Evolutionary conservation across 768 basidiomycete species (phyloP), one percentile per base, ranked within the genome.

Genomic region (Neoboletus subvelutipes): DNA sequence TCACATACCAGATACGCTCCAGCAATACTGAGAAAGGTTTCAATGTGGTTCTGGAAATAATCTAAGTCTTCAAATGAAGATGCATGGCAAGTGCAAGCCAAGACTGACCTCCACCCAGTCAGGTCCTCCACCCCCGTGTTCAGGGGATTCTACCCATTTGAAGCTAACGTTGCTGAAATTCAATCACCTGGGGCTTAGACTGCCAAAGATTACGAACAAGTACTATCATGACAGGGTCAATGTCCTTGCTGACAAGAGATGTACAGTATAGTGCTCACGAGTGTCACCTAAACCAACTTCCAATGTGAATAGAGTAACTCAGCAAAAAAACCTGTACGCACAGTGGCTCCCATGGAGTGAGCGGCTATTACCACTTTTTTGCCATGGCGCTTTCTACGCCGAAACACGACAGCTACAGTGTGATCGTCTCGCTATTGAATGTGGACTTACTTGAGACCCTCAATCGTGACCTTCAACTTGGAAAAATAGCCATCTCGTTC

Each of bases 71-170:
- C 22, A 17, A 24, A 47, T 17, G 8, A 31, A 10, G 5, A 13
- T 52, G 37, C 6, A 12, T 31, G 15, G 7, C 20, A 29, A 29
- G 20, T 9, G 39, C n/a, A 4, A n/a, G 39, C n/a, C 39, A 40
- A 20, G 20, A 40, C 49, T 12, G 58, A 92, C 92, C 78, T 98
- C 95, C 13, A 96, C 94, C 96, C 96, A 98, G 28, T 83, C 76
- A 8, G 84, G 75, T 3, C 95, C 96, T 15, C 94, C 96, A 2
- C 80, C 80, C 9, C 94, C 94, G 60, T 88, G 85, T 42, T 80
- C 75, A 10, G 87, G 86, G 1, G 92, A 90, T 74, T 98, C 96
- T 0, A 96, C 95, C 96, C 96, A 99, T 76, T 97, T 96, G 66
- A 95, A 82, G 69, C 94, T 95, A 56, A 1, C 20, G 22, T 43